phyloP scores from a whole-genome alignment of 2,329 filamentous ascomycete species.

The Colletotrichum cereale region DNA sequence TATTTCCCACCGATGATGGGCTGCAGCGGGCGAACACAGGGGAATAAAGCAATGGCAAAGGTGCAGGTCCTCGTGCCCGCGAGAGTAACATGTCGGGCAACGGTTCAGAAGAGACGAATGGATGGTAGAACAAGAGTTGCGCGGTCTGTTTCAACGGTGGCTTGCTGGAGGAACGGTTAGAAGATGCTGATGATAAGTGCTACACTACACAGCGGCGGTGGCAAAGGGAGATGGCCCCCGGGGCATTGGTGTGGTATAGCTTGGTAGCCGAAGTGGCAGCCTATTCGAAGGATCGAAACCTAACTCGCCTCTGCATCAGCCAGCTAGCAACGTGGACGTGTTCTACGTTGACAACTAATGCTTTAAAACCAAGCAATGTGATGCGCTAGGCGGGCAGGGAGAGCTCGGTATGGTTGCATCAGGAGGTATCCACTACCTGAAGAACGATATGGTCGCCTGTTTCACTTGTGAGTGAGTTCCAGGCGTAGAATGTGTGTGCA shows the following conservation, averaged over 20 bases:
- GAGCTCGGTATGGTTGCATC: neutral
- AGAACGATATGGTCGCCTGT: neutral
- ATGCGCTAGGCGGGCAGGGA: neutral
- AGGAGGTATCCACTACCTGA: neutral
- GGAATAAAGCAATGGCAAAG: neutral
- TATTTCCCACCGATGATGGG: neutral
- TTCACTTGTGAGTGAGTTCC: neutral
- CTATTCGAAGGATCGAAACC: neutral
- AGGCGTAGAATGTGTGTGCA: neutral
- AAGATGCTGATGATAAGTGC: neutral
- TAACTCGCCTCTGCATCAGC: neutral
- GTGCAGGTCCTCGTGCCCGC: neutral
- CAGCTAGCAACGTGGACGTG: neutral
- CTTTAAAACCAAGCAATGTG: neutral
- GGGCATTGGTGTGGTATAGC: neutral
- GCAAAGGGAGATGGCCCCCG: neutral
- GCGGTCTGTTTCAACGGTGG: neutral
- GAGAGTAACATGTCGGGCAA: neutral
- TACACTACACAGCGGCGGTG: neutral
- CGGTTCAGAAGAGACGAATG: neutral
- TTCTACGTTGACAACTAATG: neutral
- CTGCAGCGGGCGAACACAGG: too few relatives aligned
- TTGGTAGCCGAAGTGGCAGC: neutral
- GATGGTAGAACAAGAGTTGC: neutral
- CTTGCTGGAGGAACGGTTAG: neutral